These are phyloP conservation scores for Chiua virens DNA, from an alignment of 768 basidiomycete genomes.

Conservation along the genomic window DNA sequence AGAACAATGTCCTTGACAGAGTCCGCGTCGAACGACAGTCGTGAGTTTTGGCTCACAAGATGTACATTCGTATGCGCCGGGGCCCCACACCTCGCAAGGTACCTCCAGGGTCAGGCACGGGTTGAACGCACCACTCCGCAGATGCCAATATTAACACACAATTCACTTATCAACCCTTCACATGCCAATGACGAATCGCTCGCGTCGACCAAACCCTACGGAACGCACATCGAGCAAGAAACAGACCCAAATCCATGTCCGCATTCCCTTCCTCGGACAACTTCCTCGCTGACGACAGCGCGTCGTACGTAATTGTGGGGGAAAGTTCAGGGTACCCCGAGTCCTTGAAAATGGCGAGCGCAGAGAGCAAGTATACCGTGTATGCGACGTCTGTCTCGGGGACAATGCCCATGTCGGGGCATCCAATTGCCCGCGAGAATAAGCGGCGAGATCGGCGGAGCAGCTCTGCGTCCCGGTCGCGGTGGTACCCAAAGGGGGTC, in stretches of 20 bases:
- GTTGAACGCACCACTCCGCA: conserved; percentile 1
- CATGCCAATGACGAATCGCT: conserved; percentile 30
- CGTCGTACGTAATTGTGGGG: background rate
- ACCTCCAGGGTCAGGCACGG: conserved; percentile 7
- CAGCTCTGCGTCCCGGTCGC: conserved; percentile 47
- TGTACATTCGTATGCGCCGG: conserved; percentile 69
- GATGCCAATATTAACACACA: conserved; percentile 19
- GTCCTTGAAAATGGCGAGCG: conserved; percentile 9
- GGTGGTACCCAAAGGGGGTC: conserved; percentile 41
- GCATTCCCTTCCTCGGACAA: conserved; percentile 26
- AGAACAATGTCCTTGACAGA: conserved; percentile 34
- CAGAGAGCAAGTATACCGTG: conserved; percentile 16
- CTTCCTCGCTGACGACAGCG: background rate
- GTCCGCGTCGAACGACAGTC: conserved; percentile 54
- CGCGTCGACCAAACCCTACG: conserved; percentile 24
- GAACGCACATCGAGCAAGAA: conserved; percentile 8
- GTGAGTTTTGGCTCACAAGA: conserved; percentile 79
- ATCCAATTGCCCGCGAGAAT: background rate
- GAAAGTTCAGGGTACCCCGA: conserved; percentile 2
- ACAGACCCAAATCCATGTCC: conserved; percentile 32
- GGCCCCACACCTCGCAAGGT: conserved; percentile 43
- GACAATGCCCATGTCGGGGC: background rate
- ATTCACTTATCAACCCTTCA: conserved; percentile 20
- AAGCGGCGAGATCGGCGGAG: conserved; percentile 32
- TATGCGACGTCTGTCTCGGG: conserved; percentile 13